Percentiles rank a stretch among this genome's conserved stretches.
Evolutionary conservation across 352 stramenopile species (phyloP).

Genomic region (Globisporangium mamillatum): DNA sequence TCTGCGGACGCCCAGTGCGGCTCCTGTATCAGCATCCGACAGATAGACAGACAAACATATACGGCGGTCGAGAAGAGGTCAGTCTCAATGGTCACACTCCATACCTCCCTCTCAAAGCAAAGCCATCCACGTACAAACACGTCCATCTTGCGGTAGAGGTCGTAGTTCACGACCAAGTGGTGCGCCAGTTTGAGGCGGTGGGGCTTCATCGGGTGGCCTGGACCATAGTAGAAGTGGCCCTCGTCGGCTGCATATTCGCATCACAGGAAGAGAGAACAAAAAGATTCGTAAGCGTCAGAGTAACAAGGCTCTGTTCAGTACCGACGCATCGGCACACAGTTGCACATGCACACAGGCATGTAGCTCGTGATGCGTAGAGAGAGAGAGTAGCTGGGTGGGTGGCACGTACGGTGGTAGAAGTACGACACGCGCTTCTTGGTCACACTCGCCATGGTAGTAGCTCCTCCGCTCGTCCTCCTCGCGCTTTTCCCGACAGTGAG

Average conservation of each 20-base stretch:
- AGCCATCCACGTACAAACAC: not conserved
- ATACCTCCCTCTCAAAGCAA: not conserved
- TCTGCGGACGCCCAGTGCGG: constrained; percentile 67
- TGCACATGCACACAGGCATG: not conserved
- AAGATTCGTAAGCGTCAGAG: not conserved
- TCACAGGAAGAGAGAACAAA: not conserved
- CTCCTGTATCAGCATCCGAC: constrained; percentile 34
- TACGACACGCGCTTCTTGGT: constrained; percentile 83
- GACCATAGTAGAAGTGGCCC: constrained; percentile 79
- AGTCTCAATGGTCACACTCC: not conserved
- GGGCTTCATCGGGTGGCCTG: not conserved
- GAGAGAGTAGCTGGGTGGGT: not conserved
- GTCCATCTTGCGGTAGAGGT: constrained; percentile 1
- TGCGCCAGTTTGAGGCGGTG: not conserved
- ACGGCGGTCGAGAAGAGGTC: not conserved
- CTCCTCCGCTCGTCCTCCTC: not conserved
- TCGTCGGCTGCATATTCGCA: constrained; percentile 77
- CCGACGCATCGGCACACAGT: not conserved
- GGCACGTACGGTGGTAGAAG: constrained; percentile 80
- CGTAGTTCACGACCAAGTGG: not conserved
- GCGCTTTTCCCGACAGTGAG: not conserved
- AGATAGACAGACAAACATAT: not conserved
- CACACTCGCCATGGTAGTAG: constrained; percentile 32
- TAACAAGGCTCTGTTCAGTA: not conserved
- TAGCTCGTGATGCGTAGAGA: not conserved